Evolutionary conservation across 352 stramenopile genomes (phyloP).

Genomic region (Globisporangium polare): DNA sequence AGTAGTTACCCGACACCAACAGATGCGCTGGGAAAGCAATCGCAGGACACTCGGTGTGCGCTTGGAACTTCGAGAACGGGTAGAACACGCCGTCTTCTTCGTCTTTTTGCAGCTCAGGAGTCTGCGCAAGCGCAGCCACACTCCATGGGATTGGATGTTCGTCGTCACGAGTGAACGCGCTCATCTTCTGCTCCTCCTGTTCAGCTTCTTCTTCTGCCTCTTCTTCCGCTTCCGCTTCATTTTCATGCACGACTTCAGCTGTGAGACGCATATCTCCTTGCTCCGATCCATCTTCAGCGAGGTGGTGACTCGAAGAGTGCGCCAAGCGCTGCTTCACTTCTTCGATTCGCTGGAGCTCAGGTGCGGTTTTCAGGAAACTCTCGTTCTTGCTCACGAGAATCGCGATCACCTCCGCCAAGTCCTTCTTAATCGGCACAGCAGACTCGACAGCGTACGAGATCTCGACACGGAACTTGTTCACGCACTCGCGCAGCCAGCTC

Average conservation of each 20-base stretch:
- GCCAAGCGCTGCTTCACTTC: constrained; percentile 60
- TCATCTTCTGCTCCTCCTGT: constrained; percentile 91
- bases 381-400: constrained; percentile 52
- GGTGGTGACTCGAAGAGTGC: constrained; percentile 42
- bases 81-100: constrained; percentile 77
- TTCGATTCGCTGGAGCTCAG: constrained; percentile 48
- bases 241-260: constrained; percentile 88
- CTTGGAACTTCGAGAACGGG: constrained; percentile 68
- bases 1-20: constrained; percentile 88
- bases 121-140: constrained; percentile 34
- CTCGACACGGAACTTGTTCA: constrained; percentile 72
- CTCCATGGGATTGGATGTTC: constrained; percentile 85
- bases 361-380: constrained; percentile 50
- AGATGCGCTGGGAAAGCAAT: constrained; percentile 69
- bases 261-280: constrained; percentile 76
- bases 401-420: constrained; percentile 63
- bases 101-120: constrained; percentile 9
- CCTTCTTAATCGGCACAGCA: constrained; percentile 60
- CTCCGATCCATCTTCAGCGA: constrained; percentile 46
- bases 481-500: constrained; percentile 60
- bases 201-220: constrained; percentile 88
- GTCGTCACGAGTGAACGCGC: constrained; percentile 85
- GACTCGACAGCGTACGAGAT: constrained; percentile 76
- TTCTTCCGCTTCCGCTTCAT: constrained; percentile 85
- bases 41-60: constrained; percentile 62